Evolutionary conservation across 2,329 filamentous ascomycete genomes (phyloP), one percentile per base, ranked within the genome.

Genomic region (Ascochyta fabae): DNA sequence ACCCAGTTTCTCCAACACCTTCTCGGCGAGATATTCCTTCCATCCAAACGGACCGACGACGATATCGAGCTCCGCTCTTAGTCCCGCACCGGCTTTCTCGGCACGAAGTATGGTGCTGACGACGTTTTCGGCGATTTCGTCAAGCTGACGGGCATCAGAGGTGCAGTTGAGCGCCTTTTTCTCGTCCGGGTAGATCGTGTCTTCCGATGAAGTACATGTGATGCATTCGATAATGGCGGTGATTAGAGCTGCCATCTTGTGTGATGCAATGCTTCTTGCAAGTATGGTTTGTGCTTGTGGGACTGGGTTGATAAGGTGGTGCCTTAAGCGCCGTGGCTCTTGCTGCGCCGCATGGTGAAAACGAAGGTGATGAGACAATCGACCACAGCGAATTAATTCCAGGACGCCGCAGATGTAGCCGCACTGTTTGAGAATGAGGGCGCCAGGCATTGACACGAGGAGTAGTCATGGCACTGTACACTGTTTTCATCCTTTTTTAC

Each of bases 21-120:
- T 62, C 35, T 73, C 59, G 0, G 72, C 70, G 15, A 76, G 49
- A 26, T 63, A 64, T 41, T 74, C 64, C 9, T 59, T 69, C 73
- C 71, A 77, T 33, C 69, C 66, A 10, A 56, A 54, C 3, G 60
- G 39, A 16, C 64, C 56, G 13, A 75, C 61, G 27, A 67, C 60
- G 38, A 65, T 48, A 24, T 73, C 61, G n/a, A 74, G 62, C 12
- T 63, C 49, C 36, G 58, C 56, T 6, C 55, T 55, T 0, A 74
- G 62, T 3, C 51, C 48, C 10, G 49, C 36, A 16, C 61, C 55
- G n/a, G 56, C 56, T 4, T 67, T 62, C 12, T 66, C 56, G 26
- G 56, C 60, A 6, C 31, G 31, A 6, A 66, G 27, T 13, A 73
- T 53, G n/a, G 59, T 44, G 15, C 53, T 31, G 42, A 69, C 54